Evolutionary conservation across 2,329 filamentous ascomycete genomes (phyloP).

Genomic region (Pseudogymnoascus sp.): DNA sequence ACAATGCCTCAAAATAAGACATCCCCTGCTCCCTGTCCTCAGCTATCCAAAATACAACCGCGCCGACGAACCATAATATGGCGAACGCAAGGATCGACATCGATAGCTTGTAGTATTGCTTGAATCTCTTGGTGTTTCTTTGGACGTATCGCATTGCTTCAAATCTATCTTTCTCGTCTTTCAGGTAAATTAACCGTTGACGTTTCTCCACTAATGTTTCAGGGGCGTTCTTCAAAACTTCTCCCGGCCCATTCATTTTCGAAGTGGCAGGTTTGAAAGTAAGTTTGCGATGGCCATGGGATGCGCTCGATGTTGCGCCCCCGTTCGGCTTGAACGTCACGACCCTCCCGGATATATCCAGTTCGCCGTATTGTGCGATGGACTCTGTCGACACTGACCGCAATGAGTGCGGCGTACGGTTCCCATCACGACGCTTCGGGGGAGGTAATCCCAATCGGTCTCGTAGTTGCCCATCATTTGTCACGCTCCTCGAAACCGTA

Average conservation of each 20-base stretch:
- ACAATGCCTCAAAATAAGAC: conserved; percentile 59
- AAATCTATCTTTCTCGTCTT: conserved; percentile 54
- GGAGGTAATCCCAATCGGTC: conserved; percentile 33
- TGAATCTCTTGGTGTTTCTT: conserved; percentile 48
- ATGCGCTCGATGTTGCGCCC: background rate
- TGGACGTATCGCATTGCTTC: conserved; percentile 62
- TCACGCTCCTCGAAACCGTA: conserved; percentile 49
- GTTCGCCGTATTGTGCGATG: conserved; percentile 27
- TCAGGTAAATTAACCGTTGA: conserved; percentile 46
- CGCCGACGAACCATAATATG: conserved; percentile 60
- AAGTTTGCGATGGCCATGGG: background rate
- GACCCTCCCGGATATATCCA: conserved; percentile 30
- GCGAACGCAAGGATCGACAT: conserved; percentile 54
- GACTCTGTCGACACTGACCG: conserved; percentile 3
- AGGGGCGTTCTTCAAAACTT: background rate
- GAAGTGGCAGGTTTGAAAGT: background rate
- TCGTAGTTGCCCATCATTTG: conserved; percentile 43
- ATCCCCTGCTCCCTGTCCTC: conserved; percentile 47
- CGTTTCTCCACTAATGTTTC: conserved; percentile 14
- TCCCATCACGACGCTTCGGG: conserved; percentile 11
- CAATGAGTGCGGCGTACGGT: conserved; percentile 16
- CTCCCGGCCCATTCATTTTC: background rate
- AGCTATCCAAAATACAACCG: conserved; percentile 55
- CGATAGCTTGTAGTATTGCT: conserved; percentile 50
- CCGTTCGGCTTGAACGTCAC: conserved; percentile 20